Conservation (phyloP, 306 rosid species). For the Ormosia semicastrata region DNA sequence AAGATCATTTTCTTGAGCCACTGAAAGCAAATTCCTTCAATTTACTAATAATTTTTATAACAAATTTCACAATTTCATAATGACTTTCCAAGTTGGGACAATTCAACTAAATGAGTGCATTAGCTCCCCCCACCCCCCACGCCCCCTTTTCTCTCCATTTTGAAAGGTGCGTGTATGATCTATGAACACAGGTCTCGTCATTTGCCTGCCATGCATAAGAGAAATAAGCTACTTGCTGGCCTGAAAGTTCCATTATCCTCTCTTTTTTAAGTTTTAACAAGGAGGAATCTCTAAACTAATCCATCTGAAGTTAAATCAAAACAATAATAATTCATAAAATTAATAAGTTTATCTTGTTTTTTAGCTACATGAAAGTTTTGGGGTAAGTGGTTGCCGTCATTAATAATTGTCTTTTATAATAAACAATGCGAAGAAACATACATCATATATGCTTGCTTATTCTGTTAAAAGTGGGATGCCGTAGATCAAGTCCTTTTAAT, state of each 20-base stretch:
- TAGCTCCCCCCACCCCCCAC: too few relatives aligned
- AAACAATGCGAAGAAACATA: background rate
- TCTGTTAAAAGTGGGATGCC: background rate
- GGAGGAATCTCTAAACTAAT: background rate
- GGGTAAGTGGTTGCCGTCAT: slow-evolving; percentile 8
- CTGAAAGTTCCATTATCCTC: background rate
- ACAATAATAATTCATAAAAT: background rate
- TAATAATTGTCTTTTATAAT: background rate
- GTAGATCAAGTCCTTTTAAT: background rate
- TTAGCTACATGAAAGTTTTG: background rate
- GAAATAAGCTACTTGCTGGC: background rate
- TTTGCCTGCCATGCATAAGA: background rate
- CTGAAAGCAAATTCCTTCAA: too few relatives aligned
- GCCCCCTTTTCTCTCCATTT: too few relatives aligned
- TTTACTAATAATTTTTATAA: too few relatives aligned
- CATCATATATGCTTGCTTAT: background rate
- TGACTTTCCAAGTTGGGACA: too few relatives aligned
- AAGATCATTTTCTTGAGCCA: too few relatives aligned
- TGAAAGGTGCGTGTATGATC: background rate
- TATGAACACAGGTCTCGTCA: background rate
- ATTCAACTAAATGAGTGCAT: too few relatives aligned
- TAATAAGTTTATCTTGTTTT: background rate
- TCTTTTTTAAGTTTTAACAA: background rate
- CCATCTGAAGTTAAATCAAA: background rate
- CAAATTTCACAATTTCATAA: too few relatives aligned